A percentile compares a stretch with the other conserved stretches of the same genome.
Conservation (phyloP, 148 eudicot genomes). For the Silene conica region DNA sequence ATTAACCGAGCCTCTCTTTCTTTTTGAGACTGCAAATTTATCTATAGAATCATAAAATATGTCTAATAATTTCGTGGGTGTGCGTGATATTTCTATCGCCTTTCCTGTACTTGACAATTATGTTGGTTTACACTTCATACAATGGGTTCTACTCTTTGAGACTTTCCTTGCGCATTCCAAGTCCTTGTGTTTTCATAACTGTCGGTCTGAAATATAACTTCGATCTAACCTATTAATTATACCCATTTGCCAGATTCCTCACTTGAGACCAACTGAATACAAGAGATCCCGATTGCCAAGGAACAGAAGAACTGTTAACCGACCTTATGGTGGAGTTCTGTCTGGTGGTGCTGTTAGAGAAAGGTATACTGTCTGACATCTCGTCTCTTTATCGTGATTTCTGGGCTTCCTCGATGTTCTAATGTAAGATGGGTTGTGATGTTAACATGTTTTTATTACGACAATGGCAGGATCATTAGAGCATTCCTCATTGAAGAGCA, state of each 20-base stretch:
- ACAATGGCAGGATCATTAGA: constrained; percentile 52
- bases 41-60: too few species aligned
- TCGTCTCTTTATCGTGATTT: not conserved
- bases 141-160: too few species aligned
- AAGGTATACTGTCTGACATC: constrained; percentile 28
- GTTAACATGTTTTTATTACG: too few species aligned
- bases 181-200: not conserved
- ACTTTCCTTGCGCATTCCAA: not conserved
- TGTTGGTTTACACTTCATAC: not conserved
- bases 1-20: too few species aligned
- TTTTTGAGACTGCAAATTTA: too few species aligned
- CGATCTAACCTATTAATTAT: not conserved
- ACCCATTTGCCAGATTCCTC: constrained; percentile 54
- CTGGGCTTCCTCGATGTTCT: too few species aligned
- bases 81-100: too few species aligned
- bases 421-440: too few species aligned
- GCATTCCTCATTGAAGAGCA: constrained; percentile 86
- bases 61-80: too few species aligned
- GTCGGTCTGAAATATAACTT: not conserved
- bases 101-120: too few species aligned
- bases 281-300: constrained; percentile 70
- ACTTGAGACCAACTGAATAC: constrained; percentile 76
- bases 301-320: constrained; percentile 80
- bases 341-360: constrained; percentile 77
- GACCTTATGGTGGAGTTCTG: constrained; percentile 80